Evolutionary conservation across 495 filamentous ascomycete species (phyloP), one percentile per base, ranked within the genome.

Genomic region (Aspergillus wentii): DNA sequence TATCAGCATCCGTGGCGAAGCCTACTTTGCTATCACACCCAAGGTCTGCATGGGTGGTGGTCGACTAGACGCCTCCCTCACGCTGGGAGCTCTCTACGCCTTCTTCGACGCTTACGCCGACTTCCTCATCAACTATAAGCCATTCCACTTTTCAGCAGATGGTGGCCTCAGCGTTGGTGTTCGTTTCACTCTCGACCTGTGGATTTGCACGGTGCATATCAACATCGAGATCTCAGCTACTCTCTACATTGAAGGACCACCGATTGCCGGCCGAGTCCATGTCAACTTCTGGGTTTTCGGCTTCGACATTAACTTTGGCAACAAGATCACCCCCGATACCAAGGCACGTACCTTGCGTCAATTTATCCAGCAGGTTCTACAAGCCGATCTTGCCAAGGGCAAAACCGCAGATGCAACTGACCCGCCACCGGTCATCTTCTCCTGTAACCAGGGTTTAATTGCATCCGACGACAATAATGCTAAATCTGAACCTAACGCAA

Each of bases 11-110:
- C 29, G 27, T 1, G 74, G 72, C 0, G 29, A 68, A 32, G 61
- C 64, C 4, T 76, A 74, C 45, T 75, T 74, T 40, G 73, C 71
- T 27, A 66, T 79, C 30, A 78, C 73, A 2, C 73, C 73, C 7
- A 68, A 69, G 35, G 48, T 39, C 0, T 62, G 53, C 44, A 77
- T 78, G 75, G 69, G 44, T 13, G 74, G 74, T 2, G 69, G 61
- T 0, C 20, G 38, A 1, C 44, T 74, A 0, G 26, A 58, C 15
- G 64, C 52, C 1, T 19, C 40, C 0, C 38, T 72, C 8, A 18
- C 18, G 3, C 29, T 51, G 0, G 65, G 66, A 0, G 46, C 56
- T 0, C 26, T 76, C 3, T 35, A 38, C 2, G 74, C 72, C 1
- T 67, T 30, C 29, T 66, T 75, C 31, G 58, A 70, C 29, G 68